Base-by-base conservation (phyloP, 306 rosid genomes). In the Begonia loranthoides region DNA sequence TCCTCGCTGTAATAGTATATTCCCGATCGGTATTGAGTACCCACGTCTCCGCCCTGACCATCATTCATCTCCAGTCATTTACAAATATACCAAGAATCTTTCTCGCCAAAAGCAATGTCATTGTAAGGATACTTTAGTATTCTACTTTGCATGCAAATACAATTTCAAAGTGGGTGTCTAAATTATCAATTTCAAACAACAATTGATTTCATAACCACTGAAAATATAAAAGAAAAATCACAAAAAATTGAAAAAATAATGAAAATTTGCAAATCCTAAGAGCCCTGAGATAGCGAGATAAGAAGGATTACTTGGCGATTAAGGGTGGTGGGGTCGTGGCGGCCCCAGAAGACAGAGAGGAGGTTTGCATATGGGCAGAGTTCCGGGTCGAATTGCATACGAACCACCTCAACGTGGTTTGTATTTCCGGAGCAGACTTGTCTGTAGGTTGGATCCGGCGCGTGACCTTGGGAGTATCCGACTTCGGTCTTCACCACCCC, bases 401-500 rank as follows among this genome's bases (percentile, higher is more conserved):
- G 80, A 10, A 89, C 84, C 10, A 77, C 87, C 55, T 89, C 95
- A 1, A 75, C 83, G 14, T 89, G 95, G 61, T 89, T 77, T 13
- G 90, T 79, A 36, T 62, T 50, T 56, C 81, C 81, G 34, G 90
- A 33, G 74, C 97, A 85, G 0, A 89, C 79, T 15, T 63, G 68
- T 49, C 46, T 52, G 78, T 89, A 89, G 13, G 56, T 59, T 0
- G 97, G 95, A 53, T 84, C 77, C 6, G 52, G 76, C 2, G 56
- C 61, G 54, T 76, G 79, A 47, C 97, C 97, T 57, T 82, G 97
- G 6, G 90, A 56, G 54, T 89, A 89, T 0, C 97, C 97, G 13
- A 85, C 95, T 48, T 89, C 94, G 16, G 87, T 89, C 51, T 68
- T 89, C 50, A 76, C 77, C 39, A 85, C 95, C 0, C 97, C 97